These are phyloP conservation scores for Penicillium janthinellum DNA, from an alignment of 2,329 filamentous ascomycete genomes.

Conservation along the genomic window DNA sequence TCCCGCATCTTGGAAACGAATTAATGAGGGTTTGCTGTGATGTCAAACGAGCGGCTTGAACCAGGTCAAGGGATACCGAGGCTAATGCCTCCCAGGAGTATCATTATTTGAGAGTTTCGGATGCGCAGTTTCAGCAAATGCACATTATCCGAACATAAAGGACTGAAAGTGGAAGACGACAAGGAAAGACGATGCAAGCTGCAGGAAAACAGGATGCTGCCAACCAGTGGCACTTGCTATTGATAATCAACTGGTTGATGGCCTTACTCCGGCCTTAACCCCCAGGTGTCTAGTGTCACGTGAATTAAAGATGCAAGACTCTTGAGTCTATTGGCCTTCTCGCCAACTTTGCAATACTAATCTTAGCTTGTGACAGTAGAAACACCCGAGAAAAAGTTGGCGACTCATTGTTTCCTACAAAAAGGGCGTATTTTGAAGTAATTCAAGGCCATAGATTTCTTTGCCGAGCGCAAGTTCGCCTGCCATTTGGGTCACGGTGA, in stretches of 20 bases:
- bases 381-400: no score
- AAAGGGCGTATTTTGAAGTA: no score
- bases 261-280: background rate
- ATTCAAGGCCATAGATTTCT: no score
- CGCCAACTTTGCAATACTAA: background rate
- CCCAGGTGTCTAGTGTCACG: background rate
- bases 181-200: background rate
- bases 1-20: conserved; percentile 41
- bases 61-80: background rate
- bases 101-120: conserved; percentile 7
- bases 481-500: no score
- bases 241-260: conserved; percentile 13
- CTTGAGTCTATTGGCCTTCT: background rate
- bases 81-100: conserved; percentile 1
- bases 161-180: background rate
- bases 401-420: no score
- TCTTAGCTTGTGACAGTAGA: background rate
- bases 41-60: background rate
- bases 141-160: conserved; percentile 4
- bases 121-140: background rate
- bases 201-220: background rate
- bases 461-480: no score
- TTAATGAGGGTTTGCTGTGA: background rate
- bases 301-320: background rate
- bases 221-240: conserved; percentile 6